These are phyloP conservation scores for Podospora didyma DNA, from an alignment of 495 filamentous ascomycete species.

Conservation along the genomic window DNA sequence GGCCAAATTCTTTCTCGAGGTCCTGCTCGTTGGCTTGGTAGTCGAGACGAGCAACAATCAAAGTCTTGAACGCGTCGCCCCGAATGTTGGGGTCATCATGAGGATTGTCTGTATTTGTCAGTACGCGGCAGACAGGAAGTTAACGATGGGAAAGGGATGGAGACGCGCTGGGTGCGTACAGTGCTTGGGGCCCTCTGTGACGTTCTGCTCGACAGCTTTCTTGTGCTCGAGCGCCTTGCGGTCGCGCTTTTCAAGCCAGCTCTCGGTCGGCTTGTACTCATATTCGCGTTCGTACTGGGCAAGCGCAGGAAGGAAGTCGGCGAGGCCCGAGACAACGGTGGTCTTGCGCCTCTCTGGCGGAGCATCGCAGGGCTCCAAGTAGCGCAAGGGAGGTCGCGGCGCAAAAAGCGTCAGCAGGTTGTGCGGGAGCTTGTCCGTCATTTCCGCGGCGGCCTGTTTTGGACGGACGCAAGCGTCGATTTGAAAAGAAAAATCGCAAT, in stretches of 20 bases:
- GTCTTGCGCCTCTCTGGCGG: conserved; percentile 78
- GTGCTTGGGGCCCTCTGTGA: conserved; percentile 60
- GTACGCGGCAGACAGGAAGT: conserved; percentile 4
- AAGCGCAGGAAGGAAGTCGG: conserved; percentile 66
- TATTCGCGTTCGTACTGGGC: conserved; percentile 65
- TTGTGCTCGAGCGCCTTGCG: conserved; percentile 76
- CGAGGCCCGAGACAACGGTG: conserved; percentile 65
- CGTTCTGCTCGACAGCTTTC: conserved; percentile 54
- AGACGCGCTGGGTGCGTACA: conserved; percentile 52
- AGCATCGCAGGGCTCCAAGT: conserved; percentile 77
- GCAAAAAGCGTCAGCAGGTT: conserved; percentile 92
- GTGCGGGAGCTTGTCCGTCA: conserved; percentile 94
- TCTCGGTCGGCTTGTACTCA: conserved; percentile 81
- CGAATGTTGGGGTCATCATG: conserved; percentile 75
- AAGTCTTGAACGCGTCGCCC: conserved; percentile 91
- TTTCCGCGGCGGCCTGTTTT: conserved; percentile 26
- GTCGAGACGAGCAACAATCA: conserved; percentile 86
- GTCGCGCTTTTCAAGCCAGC: conserved; percentile 83
- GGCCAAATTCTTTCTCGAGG: conserved; percentile 88
- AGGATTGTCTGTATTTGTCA: conserved; percentile 54
- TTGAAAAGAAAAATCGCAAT: too few relatives aligned
- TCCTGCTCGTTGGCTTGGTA: conserved; percentile 87
- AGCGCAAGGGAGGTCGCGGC: conserved; percentile 86
- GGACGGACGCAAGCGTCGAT: not conserved
- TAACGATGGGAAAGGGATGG: not conserved